Conservation (phyloP, 2,329 filamentous ascomycete genomes). For the Orbilia javanica region DNA sequence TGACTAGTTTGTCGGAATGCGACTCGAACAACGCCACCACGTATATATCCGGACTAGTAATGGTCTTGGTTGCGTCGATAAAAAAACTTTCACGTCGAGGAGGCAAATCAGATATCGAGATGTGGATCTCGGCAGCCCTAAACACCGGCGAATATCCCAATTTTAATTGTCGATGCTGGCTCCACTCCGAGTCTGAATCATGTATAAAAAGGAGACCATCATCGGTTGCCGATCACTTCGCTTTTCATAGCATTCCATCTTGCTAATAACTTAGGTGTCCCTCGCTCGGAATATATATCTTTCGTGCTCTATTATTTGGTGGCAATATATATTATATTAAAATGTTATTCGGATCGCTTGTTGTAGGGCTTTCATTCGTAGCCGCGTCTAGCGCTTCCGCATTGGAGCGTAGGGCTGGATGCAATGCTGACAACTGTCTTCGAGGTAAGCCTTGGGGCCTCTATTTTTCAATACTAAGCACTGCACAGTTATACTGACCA, state of each 20-base stretch:
- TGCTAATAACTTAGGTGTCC: no score
- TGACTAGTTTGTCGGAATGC: not conserved
- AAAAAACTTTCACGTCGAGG: not conserved
- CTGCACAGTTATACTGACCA: not conserved
- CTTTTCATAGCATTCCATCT: no score
- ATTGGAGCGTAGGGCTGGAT: not conserved
- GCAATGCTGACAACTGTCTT: conserved; percentile 22
- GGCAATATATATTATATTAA: no score
- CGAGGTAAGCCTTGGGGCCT: not conserved
- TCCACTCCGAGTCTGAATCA: not conserved
- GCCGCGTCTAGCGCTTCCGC: not conserved
- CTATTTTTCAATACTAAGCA: no score
- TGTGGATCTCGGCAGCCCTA: not conserved
- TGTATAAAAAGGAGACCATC: not conserved
- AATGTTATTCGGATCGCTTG: not conserved
- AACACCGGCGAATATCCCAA: not conserved
- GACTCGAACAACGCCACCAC: not conserved
- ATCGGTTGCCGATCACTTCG: not conserved
- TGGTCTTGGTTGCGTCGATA: no score
- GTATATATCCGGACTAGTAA: not conserved
- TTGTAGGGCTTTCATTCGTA: not conserved
- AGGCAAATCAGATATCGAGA: not conserved
- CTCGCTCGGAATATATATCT: no score
- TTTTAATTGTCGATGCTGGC: not conserved
- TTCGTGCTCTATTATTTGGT: no score